phyloP scores from a whole-genome alignment of 352 stramenopile genomes.

The Thalassiosira allenii region DNA sequence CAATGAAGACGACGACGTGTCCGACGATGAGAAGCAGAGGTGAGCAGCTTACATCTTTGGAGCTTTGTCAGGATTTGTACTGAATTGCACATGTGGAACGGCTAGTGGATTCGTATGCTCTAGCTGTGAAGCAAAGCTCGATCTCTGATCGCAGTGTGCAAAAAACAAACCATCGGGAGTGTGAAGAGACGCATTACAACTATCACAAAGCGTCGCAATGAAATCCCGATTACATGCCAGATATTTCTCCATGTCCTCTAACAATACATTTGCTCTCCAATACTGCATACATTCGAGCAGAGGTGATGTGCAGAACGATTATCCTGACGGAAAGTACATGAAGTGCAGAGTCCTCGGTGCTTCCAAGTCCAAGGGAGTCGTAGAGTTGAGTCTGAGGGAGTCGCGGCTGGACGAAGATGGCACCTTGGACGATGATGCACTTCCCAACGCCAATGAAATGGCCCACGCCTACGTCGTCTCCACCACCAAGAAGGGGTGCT shows the following conservation, averaged over 20 bases:
- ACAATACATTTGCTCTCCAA: too few relatives aligned
- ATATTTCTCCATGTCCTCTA: constrained; percentile 29
- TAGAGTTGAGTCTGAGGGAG: constrained; percentile 80
- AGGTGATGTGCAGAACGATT: constrained; percentile 47
- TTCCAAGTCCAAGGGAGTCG: constrained; percentile 41
- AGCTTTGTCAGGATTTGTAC: too few relatives aligned
- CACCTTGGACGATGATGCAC: constrained; percentile 73
- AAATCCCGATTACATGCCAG: constrained; percentile 81
- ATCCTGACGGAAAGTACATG: constrained; percentile 73
- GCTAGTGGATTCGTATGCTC: constrained; percentile 35
- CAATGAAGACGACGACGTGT: constrained; percentile 42
- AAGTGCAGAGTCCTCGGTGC: constrained; percentile 76
- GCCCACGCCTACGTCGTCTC: constrained; percentile 91
- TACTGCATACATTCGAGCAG: constrained; percentile 6
- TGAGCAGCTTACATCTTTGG: constrained; percentile 45
- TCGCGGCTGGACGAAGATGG: constrained; percentile 70
- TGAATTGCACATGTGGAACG: constrained; percentile 74
- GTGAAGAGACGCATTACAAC: constrained; percentile 77
- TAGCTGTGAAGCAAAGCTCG: constrained; percentile 67
- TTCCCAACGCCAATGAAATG: constrained; percentile 88
- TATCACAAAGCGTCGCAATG: constrained; percentile 75
- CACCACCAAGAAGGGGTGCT: constrained; percentile 93
- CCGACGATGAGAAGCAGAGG: constrained; percentile 49
- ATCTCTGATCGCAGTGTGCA: constrained; percentile 41
- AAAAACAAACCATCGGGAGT: constrained; percentile 74